Base-by-base conservation (phyloP, 306 rosid species). In the Quercus rubra region DNA sequence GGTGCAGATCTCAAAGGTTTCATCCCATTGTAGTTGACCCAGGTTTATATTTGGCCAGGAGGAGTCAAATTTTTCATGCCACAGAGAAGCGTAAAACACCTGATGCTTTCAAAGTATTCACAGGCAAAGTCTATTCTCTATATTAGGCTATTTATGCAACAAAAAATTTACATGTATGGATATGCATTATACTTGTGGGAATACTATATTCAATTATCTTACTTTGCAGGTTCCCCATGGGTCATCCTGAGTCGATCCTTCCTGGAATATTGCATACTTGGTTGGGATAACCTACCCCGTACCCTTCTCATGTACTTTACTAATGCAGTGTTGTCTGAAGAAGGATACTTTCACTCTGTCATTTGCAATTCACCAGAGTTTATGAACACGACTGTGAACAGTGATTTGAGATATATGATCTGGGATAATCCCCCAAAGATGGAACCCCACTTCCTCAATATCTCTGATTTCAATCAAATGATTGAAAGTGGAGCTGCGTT, bases 211-310 rank as follows among this genome's bases (percentile, higher is more conserved):
- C 51, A 68, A 35, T 5, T 3, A 35, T 79, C 70, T 83, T 85
- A 54, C 75, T 78, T 25, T 89, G 83, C 94, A 95, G 99, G 99
- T 83, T 94, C 99, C 21, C 98, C 96, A 2, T 95, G 99, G 99
- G 92, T 93, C 41, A 80, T 86, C 75, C 85, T 95, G 76, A 92
- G 98, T 57, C 86, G 99, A 71, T 46, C 97, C 14, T 95, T 95
- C 75, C 71, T 95, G 62, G 97, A 95, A 77, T 95, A 79, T 79
- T 95, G 99, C 81, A 84, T 95, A 78, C 77, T 92, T 23, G 99
- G 98, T 71, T 95, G 99, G 99, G 99, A 95, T 82, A 95, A 95
- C 82, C 89, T 95, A 63, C 99, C 99, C 13, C 86, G 99, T 21
- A 90, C 85, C 19, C 86, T 95, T 25, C 84, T 95, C 59, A 92